Evolutionary conservation across 345 rosid species (phyloP), one percentile per base, ranked within the genome.

Genomic region (Sisymbrium irio): DNA sequence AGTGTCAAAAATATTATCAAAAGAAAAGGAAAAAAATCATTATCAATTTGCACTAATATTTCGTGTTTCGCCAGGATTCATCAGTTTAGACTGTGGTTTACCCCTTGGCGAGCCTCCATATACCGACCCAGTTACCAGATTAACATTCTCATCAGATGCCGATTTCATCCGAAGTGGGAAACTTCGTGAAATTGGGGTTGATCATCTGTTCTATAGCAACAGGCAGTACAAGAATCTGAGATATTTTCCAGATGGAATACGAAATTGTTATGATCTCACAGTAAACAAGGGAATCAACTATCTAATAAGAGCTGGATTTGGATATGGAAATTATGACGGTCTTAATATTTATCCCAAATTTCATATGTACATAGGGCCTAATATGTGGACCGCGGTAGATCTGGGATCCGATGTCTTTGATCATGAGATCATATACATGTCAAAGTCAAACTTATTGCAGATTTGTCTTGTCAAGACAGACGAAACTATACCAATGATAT

Each of bases 391-490:
- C 1, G 40, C 80, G 0, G 62, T 83, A 20, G 40, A 19, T 14
- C 11, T 81, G 1, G 20, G n/a, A 9, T 4, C 0, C 11, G 4
- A 15, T 1, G 15, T n/a, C n/a, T n/a, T 37, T 25, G 49, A 67
- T 67, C 62, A 9, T 7, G 89, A 85, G 65, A 65, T 85, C 32
- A 57, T 87, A 2, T 73, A 87, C 73, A 25, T 57, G 22, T 42
- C 80, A 0, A 32, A 58, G 3, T 62, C 78, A 8, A 61, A 78
- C 4, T 37, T 44, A 47, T 44, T 83, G 14, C 67, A 79, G 44
- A 39, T 87, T 27, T 89, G 90, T 70, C 79, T 83, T 1, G 82
- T 83, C 14, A 85, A 89, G 42, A 75, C 73, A 37, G 68, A 56
- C 17, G 0, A 20, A 36, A 83, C 85, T 11, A 41, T 76, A 10